Conservation (phyloP, 2,329 filamentous ascomycete genomes). For the Hypoxylon sp. region DNA sequence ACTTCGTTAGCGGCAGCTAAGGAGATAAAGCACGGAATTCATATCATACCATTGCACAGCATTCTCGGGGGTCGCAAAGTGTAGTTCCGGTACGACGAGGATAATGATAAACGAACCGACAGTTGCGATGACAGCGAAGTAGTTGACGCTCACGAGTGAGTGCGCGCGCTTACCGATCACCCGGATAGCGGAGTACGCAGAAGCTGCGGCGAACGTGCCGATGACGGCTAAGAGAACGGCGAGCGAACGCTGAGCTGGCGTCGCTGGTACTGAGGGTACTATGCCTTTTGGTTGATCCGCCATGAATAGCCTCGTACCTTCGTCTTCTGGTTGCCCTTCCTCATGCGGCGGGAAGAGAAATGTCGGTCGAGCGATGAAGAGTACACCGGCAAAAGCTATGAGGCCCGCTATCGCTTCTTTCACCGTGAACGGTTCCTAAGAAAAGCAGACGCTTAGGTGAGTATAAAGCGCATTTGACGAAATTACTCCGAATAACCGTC, state of each 20-base stretch:
- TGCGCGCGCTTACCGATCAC: conserved; percentile 82
- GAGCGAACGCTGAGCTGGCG: conserved; percentile 71
- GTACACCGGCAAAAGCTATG: conserved; percentile 77
- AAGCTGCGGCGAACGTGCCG: conserved; percentile 77
- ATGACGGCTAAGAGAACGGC: conserved; percentile 76
- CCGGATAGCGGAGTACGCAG: conserved; percentile 79
- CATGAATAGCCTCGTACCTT: conserved; percentile 22
- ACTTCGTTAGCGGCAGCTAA: not conserved
- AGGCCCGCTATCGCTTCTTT: conserved; percentile 78
- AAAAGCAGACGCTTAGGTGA: conserved; percentile 56
- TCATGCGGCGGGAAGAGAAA: conserved; percentile 63
- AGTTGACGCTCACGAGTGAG: conserved; percentile 82
- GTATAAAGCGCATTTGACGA: not conserved
- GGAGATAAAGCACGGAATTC: not conserved
- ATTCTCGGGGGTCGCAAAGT: conserved; percentile 55
- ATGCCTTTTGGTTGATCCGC: conserved; percentile 37
- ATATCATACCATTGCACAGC: conserved; percentile 61
- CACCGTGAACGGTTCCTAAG: conserved; percentile 77
- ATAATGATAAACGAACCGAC: conserved; percentile 74
- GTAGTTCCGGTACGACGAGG: conserved; percentile 58
- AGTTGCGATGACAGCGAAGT: conserved; percentile 77
- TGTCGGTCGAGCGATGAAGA: conserved; percentile 79
- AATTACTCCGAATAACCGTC: not conserved
- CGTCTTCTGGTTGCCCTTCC: conserved; percentile 5
- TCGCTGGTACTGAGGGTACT: conserved; percentile 53